phyloP scores from a whole-genome alignment of 768 basidiomycete genomes.

The Termitomyces sp. region DNA sequence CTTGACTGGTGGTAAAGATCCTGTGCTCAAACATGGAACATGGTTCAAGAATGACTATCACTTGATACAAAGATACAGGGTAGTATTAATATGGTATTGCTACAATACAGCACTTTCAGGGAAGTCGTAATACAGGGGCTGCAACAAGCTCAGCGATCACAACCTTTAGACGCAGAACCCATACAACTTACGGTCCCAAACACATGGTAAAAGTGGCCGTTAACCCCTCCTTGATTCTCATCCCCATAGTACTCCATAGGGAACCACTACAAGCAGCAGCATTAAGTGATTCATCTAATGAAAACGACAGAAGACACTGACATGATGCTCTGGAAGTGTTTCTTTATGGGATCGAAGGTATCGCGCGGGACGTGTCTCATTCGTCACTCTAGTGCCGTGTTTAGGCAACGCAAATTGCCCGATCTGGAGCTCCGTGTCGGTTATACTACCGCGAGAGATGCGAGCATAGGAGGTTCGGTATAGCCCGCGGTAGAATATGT shows the following conservation, averaged over 20 bases:
- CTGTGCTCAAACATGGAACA: neutral
- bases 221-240: conserved; percentile 49
- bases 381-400: conserved; percentile 45
- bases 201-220: conserved; percentile 76
- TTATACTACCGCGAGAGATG: conserved; percentile 77
- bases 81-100: neutral
- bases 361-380: conserved; percentile 58
- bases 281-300: neutral
- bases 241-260: conserved; percentile 66
- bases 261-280: conserved; percentile 55
- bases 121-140: conserved; percentile 54
- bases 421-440: conserved; percentile 88
- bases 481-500: conserved; percentile 80
- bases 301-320: conserved; percentile 25
- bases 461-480: conserved; percentile 82
- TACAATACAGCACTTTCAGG: conserved; percentile 41
- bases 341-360: conserved; percentile 69
- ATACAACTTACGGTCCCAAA: conserved; percentile 55
- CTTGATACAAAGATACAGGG: neutral
- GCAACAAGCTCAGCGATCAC: conserved; percentile 2
- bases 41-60: too few species aligned
- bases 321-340: conserved; percentile 60
- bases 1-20: too few species aligned
- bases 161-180: neutral
- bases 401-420: conserved; percentile 79